phyloP scores from a whole-genome alignment of 768 basidiomycete genomes.

The Russula abietina region DNA sequence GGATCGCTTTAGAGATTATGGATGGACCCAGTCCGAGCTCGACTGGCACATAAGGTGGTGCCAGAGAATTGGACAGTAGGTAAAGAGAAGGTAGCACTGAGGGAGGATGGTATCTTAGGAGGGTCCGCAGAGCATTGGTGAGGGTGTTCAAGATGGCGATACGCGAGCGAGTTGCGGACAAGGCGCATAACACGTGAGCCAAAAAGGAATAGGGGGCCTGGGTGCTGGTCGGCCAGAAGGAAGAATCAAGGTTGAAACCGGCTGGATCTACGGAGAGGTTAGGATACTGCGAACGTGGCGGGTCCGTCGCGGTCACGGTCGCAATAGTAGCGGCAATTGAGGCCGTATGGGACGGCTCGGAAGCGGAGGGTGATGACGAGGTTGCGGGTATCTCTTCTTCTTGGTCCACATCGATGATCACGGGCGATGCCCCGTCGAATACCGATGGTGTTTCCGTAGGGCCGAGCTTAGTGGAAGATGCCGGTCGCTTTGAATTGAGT shows the following conservation, averaged over 20 bases:
- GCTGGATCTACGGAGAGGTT: slow-evolving; percentile 47
- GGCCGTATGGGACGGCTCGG: background rate
- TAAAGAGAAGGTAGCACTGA: slow-evolving; percentile 75
- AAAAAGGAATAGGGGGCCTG: slow-evolving; percentile 67
- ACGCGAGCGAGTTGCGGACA: slow-evolving; percentile 67
- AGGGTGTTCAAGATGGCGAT: slow-evolving; percentile 61
- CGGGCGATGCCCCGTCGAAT: slow-evolving; percentile 15
- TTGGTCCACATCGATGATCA: slow-evolving; percentile 33
- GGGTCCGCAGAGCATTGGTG: slow-evolving; percentile 67
- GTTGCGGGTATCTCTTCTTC: slow-evolving; percentile 3
- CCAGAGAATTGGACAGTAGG: slow-evolving; percentile 73
- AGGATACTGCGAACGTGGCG: slow-evolving; percentile 25
- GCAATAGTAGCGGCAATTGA: background rate
- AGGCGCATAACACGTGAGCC: slow-evolving; percentile 50
- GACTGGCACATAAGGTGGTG: slow-evolving; percentile 64
- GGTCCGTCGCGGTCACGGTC: background rate
- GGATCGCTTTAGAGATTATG: slow-evolving; percentile 63
- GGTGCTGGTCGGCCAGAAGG: slow-evolving; percentile 37
- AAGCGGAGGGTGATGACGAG: background rate
- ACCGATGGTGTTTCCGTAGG: background rate
- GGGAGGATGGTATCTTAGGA: slow-evolving; percentile 57
- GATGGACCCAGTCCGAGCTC: slow-evolving; percentile 68
- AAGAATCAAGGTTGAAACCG: slow-evolving; percentile 38
- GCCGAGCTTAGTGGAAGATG: background rate
- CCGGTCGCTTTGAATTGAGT: slow-evolving; percentile 3